Evolutionary conservation across 345 rosid genomes (phyloP).

Genomic region (Microthlaspi erraticum): DNA sequence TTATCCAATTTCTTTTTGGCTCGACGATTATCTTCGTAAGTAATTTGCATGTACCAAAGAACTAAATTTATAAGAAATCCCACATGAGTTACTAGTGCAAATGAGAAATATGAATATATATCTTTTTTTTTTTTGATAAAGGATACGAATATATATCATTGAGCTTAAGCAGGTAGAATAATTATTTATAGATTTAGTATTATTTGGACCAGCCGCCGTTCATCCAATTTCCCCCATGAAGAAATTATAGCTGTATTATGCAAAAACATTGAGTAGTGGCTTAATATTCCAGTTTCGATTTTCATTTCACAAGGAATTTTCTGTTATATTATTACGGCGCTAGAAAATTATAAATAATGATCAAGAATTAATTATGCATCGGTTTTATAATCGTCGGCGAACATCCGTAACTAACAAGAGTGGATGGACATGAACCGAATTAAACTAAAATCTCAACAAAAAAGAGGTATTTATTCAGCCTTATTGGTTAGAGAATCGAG

Average conservation of each 20-base stretch:
- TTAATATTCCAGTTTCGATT: slow-evolving; percentile 1
- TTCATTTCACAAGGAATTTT: slow-evolving; percentile 7
- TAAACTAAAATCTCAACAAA: background rate
- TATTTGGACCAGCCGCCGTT: slow-evolving; percentile 36
- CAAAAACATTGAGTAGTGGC: background rate
- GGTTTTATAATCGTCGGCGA: slow-evolving; percentile 2
- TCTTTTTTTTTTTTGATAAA: too few relatives aligned
- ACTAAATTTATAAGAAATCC: background rate
- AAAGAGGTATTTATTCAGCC: background rate
- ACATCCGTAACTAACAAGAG: slow-evolving; percentile 25
- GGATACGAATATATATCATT: slow-evolving; percentile 14
- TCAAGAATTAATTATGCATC: slow-evolving; percentile 16
- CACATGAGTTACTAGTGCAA: background rate
- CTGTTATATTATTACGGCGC: slow-evolving; percentile 8
- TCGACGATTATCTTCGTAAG: background rate
- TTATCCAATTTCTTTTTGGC: background rate
- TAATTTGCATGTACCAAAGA: background rate
- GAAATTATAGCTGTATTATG: background rate
- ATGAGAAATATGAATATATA: slow-evolving; percentile 2
- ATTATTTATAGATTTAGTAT: background rate
- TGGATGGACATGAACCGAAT: slow-evolving; percentile 40
- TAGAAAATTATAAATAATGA: slow-evolving; percentile 25
- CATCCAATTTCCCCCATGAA: slow-evolving; percentile 14
- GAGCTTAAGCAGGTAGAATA: slow-evolving; percentile 7
- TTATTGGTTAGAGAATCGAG: slow-evolving; percentile 29